Evolutionary conservation across 495 filamentous ascomycete species (phyloP).

Genomic region (Hamigera avellanea): DNA sequence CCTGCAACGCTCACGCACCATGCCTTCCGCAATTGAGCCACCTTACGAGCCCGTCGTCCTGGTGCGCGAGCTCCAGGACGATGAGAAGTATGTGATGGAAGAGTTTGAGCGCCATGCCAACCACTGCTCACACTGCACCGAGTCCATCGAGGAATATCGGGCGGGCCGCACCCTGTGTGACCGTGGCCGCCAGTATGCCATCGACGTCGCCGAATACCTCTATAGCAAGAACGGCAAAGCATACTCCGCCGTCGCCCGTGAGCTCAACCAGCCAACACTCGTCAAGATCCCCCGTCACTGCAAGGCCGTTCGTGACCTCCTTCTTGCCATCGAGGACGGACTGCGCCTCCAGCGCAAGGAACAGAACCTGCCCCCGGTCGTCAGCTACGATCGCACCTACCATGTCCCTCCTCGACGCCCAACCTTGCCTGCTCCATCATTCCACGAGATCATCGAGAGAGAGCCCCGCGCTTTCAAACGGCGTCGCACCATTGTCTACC

Average conservation of each 20-base stretch:
- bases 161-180: constrained; percentile 32
- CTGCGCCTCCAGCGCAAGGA: constrained; percentile 22
- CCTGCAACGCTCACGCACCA: constrained; percentile 15
- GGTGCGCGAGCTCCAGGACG: constrained; percentile 30
- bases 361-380: constrained; percentile 10
- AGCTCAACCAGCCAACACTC: constrained; percentile 27
- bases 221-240: constrained; percentile 35
- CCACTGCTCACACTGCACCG: constrained; percentile 31
- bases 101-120: constrained; percentile 26
- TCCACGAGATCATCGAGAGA: constrained; percentile 28
- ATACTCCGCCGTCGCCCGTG: constrained; percentile 36
- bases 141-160: constrained; percentile 23
- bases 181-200: constrained; percentile 33
- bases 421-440: constrained; percentile 7
- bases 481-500: constrained; percentile 27
- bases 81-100: constrained; percentile 30
- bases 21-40: constrained; percentile 20
- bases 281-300: constrained; percentile 38
- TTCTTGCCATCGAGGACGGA: constrained; percentile 37
- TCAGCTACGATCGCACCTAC: constrained; percentile 35
- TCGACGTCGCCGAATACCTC: constrained; percentile 37
- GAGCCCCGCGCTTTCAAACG: constrained; percentile 16
- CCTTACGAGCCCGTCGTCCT: constrained; percentile 15
- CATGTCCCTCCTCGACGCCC: constrained; percentile 20
- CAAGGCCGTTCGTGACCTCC: constrained; percentile 25